Percentiles rank a stretch among this genome's conserved stretches.
Evolutionary conservation across 768 basidiomycete species (phyloP).

Genomic region (Tricholoma furcatifolium): DNA sequence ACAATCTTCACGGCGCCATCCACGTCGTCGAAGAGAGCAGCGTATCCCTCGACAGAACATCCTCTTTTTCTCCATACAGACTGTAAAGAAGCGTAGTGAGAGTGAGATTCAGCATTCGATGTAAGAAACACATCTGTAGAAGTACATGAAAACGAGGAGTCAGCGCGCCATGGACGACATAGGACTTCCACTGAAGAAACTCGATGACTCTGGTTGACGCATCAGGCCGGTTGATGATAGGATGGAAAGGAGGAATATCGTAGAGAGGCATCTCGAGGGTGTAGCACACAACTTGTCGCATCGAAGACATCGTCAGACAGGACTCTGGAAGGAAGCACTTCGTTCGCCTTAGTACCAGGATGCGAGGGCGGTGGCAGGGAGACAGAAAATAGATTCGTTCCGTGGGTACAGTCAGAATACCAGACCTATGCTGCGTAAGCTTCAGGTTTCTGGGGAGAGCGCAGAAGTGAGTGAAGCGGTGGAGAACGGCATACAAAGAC

Average conservation of each 20-base stretch:
- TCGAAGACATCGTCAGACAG: no score
- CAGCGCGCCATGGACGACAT: constrained; percentile 73
- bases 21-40: constrained; percentile 72
- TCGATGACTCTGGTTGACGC: constrained; percentile 20
- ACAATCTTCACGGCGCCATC: constrained; percentile 21
- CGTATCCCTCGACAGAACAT: constrained; percentile 75
- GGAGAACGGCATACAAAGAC: no score
- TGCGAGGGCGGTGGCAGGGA: no score
- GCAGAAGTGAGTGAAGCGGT: no score
- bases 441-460: no score
- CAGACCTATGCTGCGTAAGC: no score
- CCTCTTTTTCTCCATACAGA: constrained; percentile 69
- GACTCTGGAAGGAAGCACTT: no score
- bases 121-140: constrained; percentile 34
- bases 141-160: constrained; percentile 62
- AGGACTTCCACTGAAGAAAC: constrained; percentile 71
- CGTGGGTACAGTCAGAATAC: no score
- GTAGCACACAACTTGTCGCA: constrained; percentile 34
- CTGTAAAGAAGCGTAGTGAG: constrained; percentile 17
- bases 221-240: constrained; percentile 19
- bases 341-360: no score
- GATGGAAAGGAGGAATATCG: constrained; percentile 12
- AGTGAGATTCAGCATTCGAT: background rate
- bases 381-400: no score
- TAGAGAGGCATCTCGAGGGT: constrained; percentile 19